phyloP scores from a whole-genome alignment of 495 filamentous ascomycete species.

The Daldinia concentrica region DNA sequence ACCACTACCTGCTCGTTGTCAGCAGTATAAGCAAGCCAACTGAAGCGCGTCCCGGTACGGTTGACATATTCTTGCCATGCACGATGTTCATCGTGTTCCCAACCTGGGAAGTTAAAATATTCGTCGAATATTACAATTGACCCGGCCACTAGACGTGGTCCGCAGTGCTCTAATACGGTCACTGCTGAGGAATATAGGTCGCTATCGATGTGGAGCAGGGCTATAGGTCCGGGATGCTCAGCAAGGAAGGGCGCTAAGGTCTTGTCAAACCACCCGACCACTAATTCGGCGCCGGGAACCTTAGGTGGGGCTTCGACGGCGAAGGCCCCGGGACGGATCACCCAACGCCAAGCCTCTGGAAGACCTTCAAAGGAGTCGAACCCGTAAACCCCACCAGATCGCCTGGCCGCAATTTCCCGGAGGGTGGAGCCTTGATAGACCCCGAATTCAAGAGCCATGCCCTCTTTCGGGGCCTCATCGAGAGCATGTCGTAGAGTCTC shows the following conservation, averaged over 20 bases:
- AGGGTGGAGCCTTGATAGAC: background rate
- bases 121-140: constrained; percentile 7
- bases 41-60: constrained; percentile 1
- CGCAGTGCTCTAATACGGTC: constrained; percentile 2
- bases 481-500: background rate
- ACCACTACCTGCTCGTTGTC: constrained; percentile 5
- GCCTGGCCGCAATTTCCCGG: background rate
- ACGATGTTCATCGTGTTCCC: constrained; percentile 5
- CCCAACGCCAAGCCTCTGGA: background rate
- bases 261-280: background rate
- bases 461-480: background rate
- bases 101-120: background rate
- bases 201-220: background rate
- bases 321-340: background rate
- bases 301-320: background rate
- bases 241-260: background rate
- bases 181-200: constrained; percentile 5
- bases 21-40: background rate
- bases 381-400: background rate
- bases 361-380: background rate
- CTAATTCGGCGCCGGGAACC: background rate
- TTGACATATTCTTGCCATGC: constrained; percentile 7
- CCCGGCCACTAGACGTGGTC: constrained; percentile 4
- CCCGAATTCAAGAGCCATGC: background rate
- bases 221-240: background rate